Evolutionary conservation across 768 basidiomycete species (phyloP).

Genomic region (Rhodotorula taiwanensis): DNA sequence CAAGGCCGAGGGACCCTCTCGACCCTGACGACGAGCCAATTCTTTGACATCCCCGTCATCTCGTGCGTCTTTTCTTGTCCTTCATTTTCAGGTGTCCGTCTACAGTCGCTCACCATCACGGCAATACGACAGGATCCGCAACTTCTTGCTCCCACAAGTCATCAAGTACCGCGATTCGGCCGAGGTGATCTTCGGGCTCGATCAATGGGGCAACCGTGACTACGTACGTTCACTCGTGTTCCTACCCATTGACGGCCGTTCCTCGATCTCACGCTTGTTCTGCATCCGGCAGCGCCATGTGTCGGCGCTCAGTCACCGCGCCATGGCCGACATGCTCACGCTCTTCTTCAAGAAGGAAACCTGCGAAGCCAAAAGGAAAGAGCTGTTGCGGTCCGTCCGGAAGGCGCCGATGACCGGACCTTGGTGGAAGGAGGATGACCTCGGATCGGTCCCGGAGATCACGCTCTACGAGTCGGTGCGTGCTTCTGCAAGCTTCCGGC

Average conservation of each 20-base stretch:
- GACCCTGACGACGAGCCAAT: constrained; percentile 3
- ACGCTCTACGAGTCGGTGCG: constrained; percentile 20
- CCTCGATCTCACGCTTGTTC: neutral
- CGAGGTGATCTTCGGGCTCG: constrained; percentile 15
- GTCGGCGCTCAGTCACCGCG: neutral
- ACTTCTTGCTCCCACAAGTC: constrained; percentile 24
- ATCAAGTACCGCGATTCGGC: constrained; percentile 18
- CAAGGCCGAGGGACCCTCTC: neutral
- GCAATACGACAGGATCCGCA: constrained; percentile 24
- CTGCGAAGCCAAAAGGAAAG: constrained; percentile 14
- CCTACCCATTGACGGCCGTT: too few relatives aligned
- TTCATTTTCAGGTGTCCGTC: neutral
- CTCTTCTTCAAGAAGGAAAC: constrained; percentile 18
- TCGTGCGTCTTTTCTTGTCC: neutral
- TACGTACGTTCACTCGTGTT: constrained; percentile 6
- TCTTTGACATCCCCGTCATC: constrained; percentile 27
- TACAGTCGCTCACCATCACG: neutral
- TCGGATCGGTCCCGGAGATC: neutral
- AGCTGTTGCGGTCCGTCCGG: neutral
- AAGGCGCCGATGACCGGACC: neutral
- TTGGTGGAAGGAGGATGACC: constrained; percentile 10
- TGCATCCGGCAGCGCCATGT: constrained; percentile 17
- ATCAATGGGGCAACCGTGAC: constrained; percentile 14
- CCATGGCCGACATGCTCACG: constrained; percentile 21
- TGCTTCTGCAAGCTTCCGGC: too few relatives aligned